A percentile compares a stretch with the other conserved stretches of the same genome.
phyloP scores from a whole-genome alignment of 2,329 filamentous ascomycete genomes.

The Colletotrichum tropicale region DNA sequence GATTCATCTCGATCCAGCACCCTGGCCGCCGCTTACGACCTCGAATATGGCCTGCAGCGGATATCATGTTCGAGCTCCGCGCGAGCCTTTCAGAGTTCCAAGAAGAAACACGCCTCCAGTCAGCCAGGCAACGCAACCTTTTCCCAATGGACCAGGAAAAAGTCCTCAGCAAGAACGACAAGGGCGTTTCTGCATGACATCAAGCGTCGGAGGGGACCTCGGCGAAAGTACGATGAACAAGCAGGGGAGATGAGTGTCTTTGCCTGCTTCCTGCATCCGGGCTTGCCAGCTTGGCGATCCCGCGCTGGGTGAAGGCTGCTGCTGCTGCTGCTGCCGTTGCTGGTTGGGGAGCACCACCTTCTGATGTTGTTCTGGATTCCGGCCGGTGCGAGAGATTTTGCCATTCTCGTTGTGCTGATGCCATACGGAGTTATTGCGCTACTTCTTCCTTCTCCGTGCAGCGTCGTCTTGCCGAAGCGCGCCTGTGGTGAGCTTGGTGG shows the following conservation, averaged over 20 bases:
- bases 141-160: background rate
- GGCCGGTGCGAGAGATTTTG: conserved; percentile 8
- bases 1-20: conserved; percentile 17
- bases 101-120: background rate
- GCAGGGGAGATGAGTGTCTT: conserved; percentile 18
- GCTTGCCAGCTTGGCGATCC: conserved; percentile 19
- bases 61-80: conserved; percentile 7
- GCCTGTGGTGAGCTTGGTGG: background rate
- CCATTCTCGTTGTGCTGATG: conserved; percentile 15
- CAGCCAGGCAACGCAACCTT: background rate
- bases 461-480: conserved; percentile 13
- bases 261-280: conserved; percentile 18
- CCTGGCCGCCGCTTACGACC: conserved; percentile 3
- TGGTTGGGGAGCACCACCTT: background rate
- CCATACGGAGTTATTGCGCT: conserved; percentile 9
- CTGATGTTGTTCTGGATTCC: background rate
- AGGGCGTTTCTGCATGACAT: conserved; percentile 13
- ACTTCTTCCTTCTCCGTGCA: conserved; percentile 7
- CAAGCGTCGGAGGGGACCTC: conserved; percentile 6
- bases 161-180: background rate
- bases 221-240: conserved; percentile 3
- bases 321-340: background rate
- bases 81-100: background rate
- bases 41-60: conserved; percentile 3
- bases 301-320: background rate